These are phyloP conservation scores for Berberis thunbergii DNA, from an alignment of 164 flowering plant genomes.

Conservation along the genomic window DNA sequence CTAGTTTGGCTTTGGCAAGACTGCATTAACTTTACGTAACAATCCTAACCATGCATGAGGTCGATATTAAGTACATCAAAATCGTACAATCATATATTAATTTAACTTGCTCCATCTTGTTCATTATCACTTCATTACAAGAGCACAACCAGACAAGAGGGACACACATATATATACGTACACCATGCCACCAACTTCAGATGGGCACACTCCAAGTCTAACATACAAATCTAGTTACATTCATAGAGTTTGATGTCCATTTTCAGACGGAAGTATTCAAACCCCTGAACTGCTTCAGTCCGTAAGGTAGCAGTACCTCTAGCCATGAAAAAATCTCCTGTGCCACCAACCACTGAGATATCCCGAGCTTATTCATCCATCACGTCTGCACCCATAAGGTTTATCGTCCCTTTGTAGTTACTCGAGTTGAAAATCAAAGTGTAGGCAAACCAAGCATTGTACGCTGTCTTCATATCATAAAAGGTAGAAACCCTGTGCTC, in stretches of 20 bases:
- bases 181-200: no score
- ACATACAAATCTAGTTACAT: slow-evolving; percentile 22
- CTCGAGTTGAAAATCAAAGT: slow-evolving; percentile 59
- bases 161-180: no score
- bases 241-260: slow-evolving; percentile 67
- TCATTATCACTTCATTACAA: no score
- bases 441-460: slow-evolving; percentile 58
- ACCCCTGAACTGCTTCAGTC: slow-evolving; percentile 66
- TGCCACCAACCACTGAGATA: slow-evolving; percentile 67
- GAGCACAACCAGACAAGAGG: no score
- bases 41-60: no score
- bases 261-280: slow-evolving; percentile 55
- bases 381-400: slow-evolving; percentile 63
- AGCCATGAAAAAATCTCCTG: slow-evolving; percentile 84
- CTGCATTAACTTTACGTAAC: no score
- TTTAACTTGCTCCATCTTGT: no score
- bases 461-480: slow-evolving; percentile 46
- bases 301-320: slow-evolving; percentile 61
- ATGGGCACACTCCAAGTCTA: no score
- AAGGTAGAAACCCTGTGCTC: slow-evolving; percentile 75
- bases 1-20: no score
- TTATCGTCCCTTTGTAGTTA: slow-evolving; percentile 42
- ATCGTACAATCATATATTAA: no score
- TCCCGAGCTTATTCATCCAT: slow-evolving; percentile 68
- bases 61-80: no score